Base-by-base conservation (phyloP, 345 rosid genomes). In the Turnera subulata region DNA sequence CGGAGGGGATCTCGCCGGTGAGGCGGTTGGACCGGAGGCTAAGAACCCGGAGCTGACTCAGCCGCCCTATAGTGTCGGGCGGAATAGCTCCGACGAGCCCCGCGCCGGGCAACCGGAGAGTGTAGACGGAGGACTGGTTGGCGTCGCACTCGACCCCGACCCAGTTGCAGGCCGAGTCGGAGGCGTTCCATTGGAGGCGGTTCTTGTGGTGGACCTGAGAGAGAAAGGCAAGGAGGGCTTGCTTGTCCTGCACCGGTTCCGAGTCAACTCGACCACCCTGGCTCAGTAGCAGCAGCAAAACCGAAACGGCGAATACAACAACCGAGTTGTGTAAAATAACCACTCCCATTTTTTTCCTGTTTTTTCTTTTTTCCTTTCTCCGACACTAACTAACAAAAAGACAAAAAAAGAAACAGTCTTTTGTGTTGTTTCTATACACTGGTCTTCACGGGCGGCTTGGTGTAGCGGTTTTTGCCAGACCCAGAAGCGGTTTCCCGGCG, bases 11-110 rank as follows among this genome's bases (percentile, higher is more conserved):
- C 80, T 74, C 71, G 48, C 95, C 96, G 54, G 79, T 67, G 46
- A 93, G 78, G 45, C 97, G 80, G 55, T 89, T 89, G 0, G 89
- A 80, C 7, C 94, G 97, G 58, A 89, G 96, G 78, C 97, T 86
- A 11, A 93, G 73, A 46, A 93, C 91, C 38, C 97, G 81, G 65
- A 93, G 97, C 50, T 79, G 82, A 57, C 55, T 75, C 24, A 93
- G 79, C 25, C 62, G 64, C n/a, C 99, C 99, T 9, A 93, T 48
- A 0, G 97, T 83, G 64, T 75, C 74, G 15, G 66, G 23, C 3
- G 97, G 99, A 71, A 93, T 72, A 24, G 73, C 56, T 29, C 99
- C 99, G 0, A 89, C 75, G 20, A 93, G 86, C 37, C 89, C 94
- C 18, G 72, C 91, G 0, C 85, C 99, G 15, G 99, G 99, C 20